These are phyloP conservation scores for Cladobotryum mycophilum DNA, from an alignment of 2,329 filamentous ascomycete genomes.

Conservation along the genomic window DNA sequence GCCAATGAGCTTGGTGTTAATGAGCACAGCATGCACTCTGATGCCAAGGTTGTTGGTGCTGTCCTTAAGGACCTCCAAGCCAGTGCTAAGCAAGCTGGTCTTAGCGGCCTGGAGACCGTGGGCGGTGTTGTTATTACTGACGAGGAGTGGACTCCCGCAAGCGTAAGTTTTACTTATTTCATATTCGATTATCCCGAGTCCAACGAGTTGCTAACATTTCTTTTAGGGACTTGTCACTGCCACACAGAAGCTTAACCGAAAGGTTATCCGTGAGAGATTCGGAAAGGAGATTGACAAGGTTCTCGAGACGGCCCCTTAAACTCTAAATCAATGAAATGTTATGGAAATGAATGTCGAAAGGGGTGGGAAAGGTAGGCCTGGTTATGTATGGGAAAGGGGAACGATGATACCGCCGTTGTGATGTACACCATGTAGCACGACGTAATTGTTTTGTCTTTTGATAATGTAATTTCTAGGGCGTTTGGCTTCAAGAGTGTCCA, in stretches of 20 bases:
- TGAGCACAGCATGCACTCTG: slow-evolving; percentile 60
- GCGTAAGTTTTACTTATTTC: slow-evolving; percentile 51
- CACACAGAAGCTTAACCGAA: slow-evolving; percentile 56
- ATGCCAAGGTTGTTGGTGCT: slow-evolving; percentile 55
- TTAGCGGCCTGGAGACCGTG: slow-evolving; percentile 67
- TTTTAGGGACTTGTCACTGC: slow-evolving; percentile 53
- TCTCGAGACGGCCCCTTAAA: slow-evolving; percentile 25
- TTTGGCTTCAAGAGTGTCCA: no score
- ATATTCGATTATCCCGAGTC: background rate
- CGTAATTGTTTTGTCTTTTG: slow-evolving; percentile 5
- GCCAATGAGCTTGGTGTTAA: slow-evolving; percentile 57
- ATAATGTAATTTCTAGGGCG: slow-evolving; percentile 6
- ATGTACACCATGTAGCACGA: slow-evolving; percentile 7
- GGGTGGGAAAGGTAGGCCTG: background rate
- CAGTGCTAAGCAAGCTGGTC: slow-evolving; percentile 58
- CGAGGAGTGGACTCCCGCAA: slow-evolving; percentile 82
- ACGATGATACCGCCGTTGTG: slow-evolving; percentile 16
- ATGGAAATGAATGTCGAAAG: background rate
- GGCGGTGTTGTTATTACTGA: slow-evolving; percentile 71
- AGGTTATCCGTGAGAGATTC: slow-evolving; percentile 44
- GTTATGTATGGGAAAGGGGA: background rate
- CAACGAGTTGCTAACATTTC: slow-evolving; percentile 15
- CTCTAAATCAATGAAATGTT: no score
- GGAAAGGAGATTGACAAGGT: slow-evolving; percentile 43
- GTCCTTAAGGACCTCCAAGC: slow-evolving; percentile 63